Conservation (phyloP, 2,329 filamentous ascomycete genomes). For the Epichloe aotearoae region DNA sequence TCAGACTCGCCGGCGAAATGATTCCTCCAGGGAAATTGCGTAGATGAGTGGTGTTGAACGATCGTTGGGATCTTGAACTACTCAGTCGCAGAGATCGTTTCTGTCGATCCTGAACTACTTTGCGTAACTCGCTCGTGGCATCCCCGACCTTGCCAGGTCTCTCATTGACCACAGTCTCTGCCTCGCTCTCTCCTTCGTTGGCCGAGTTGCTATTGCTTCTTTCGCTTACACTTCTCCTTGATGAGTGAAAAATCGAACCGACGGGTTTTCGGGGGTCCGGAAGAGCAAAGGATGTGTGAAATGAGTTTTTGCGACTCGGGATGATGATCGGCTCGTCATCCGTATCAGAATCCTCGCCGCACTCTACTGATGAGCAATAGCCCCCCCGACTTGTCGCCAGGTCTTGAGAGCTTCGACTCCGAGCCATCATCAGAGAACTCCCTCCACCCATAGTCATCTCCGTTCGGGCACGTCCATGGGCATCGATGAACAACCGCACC, state of each 20-base stretch:
- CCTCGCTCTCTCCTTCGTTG: constrained; percentile 40
- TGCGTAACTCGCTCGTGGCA: constrained; percentile 46
- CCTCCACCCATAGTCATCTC: constrained; percentile 34
- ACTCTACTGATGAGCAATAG: constrained; percentile 31
- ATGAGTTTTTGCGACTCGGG: constrained; percentile 43
- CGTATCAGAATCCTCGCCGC: constrained; percentile 38
- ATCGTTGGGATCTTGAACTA: constrained; percentile 20
- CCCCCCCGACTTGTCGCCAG: constrained; percentile 16
- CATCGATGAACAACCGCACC: constrained; percentile 50
- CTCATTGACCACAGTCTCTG: constrained; percentile 43
- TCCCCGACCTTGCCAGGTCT: constrained; percentile 33
- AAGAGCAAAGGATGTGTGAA: constrained; percentile 41
- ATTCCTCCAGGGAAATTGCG: constrained; percentile 23
- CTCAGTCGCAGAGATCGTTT: constrained; percentile 24
- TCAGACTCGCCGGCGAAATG: constrained; percentile 38
- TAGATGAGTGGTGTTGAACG: constrained; percentile 20
- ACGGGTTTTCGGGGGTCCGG: constrained; percentile 39
- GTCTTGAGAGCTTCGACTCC: constrained; percentile 18
- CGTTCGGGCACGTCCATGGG: constrained; percentile 44
- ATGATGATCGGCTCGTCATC: constrained; percentile 55
- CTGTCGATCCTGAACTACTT: constrained; percentile 40
- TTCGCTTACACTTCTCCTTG: constrained; percentile 36
- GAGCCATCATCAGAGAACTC: constrained; percentile 13
- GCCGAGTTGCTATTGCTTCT: constrained; percentile 29
- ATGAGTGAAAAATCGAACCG: constrained; percentile 33